These are phyloP conservation scores for Brasenia schreberi DNA, from an alignment of 164 flowering plant genomes.

Conservation along the genomic window DNA sequence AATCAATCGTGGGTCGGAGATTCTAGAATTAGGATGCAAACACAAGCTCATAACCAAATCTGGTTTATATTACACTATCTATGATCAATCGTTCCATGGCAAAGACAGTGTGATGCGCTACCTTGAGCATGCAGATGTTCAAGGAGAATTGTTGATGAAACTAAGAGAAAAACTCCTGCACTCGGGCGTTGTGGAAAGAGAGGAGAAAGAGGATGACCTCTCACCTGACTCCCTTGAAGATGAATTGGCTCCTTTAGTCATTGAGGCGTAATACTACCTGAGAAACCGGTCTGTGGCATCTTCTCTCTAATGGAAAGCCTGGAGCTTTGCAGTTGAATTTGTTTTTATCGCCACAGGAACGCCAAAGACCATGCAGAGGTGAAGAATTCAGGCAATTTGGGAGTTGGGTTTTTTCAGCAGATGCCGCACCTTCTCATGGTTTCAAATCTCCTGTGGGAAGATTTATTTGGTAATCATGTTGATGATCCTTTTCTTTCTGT, in stretches of 20 bases:
- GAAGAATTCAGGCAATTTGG: no score
- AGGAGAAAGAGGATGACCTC: not conserved
- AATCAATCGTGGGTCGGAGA: slow-evolving; percentile 53
- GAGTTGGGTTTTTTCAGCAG: no score
- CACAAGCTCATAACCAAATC: slow-evolving; percentile 42
- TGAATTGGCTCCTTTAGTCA: not conserved
- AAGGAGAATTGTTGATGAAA: slow-evolving; percentile 43
- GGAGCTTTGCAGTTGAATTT: no score
- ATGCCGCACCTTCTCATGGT: no score
- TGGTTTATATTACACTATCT: slow-evolving; percentile 23
- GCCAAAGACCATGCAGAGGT: no score
- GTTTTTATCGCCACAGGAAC: no score
- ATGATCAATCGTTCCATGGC: slow-evolving; percentile 42
- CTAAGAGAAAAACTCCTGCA: slow-evolving; percentile 48
- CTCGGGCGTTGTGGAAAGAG: slow-evolving; percentile 10
- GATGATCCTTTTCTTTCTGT: no score
- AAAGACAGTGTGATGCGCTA: slow-evolving; percentile 49
- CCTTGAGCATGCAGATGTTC: slow-evolving; percentile 22
- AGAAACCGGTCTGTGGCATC: no score
- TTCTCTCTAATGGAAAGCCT: no score
- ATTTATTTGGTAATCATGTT: no score
- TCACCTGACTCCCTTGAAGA: not conserved
- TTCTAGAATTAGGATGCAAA: slow-evolving; percentile 54
- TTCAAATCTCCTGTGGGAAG: no score
- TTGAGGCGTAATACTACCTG: not conserved